Conservation (phyloP, 495 filamentous ascomycete species). For the Paragyromitra xinjiangensis region DNA sequence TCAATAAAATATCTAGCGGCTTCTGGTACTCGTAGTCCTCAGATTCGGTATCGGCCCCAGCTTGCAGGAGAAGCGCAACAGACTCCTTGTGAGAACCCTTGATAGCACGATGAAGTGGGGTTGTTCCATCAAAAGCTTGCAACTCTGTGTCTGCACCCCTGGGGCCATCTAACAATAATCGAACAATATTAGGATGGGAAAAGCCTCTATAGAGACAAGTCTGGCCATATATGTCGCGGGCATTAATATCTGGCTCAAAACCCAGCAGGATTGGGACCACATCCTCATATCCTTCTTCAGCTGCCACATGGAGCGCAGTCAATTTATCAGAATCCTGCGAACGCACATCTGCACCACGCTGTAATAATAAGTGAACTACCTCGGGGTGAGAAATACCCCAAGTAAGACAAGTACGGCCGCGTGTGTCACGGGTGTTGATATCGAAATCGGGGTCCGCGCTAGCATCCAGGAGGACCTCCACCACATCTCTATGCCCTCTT, state of each 20-base stretch:
- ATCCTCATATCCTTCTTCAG: no score
- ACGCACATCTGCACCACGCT: not conserved
- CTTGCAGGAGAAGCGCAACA: conserved; percentile 11
- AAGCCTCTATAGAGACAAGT: conserved; percentile 11
- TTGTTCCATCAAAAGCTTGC: conserved; percentile 26
- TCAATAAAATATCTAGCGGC: conserved; percentile 19
- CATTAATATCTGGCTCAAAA: not conserved
- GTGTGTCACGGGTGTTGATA: not conserved
- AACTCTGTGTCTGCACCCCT: not conserved
- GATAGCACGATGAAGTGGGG: conserved; percentile 34
- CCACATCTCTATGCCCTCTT: not conserved
- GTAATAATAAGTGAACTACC: not conserved
- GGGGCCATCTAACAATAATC: not conserved
- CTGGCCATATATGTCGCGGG: not conserved
- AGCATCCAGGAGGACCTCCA: not conserved
- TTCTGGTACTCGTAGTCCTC: conserved; percentile 26
- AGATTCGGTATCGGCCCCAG: conserved; percentile 15
- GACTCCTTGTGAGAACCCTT: not conserved
- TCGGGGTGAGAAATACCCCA: conserved; percentile 15
- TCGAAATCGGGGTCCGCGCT: not conserved
- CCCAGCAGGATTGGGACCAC: not conserved
- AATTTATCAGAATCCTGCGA: not conserved
- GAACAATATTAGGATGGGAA: not conserved
- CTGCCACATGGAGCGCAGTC: conserved; percentile 15
- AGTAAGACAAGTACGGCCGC: not conserved